A percentile compares a stretch with the other conserved stretches of the same genome.
Evolutionary conservation across 1,284 basidiomycete species (phyloP).

Genomic region (Trametes sp.): DNA sequence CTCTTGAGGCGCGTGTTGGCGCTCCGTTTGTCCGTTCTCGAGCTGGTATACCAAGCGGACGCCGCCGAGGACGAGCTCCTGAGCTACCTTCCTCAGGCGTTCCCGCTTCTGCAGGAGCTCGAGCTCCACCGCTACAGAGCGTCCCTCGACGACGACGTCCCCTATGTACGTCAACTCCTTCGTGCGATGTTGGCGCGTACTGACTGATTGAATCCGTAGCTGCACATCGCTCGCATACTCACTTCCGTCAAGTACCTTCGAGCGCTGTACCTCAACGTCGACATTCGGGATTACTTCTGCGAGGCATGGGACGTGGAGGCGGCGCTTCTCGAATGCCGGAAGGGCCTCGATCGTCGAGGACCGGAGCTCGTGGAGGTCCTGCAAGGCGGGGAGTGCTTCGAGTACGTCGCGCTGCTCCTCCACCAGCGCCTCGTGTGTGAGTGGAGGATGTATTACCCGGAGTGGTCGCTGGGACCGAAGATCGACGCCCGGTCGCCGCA

Average conservation of each 20-base stretch:
- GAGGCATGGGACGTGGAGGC: neutral
- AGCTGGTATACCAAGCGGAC: constrained; percentile 18
- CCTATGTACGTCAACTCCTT: constrained; percentile 13
- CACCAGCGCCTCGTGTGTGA: neutral
- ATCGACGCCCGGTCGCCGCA: too few relatives aligned
- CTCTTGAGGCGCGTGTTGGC: constrained; percentile 4
- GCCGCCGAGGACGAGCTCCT: constrained; percentile 19
- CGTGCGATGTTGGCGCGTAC: neutral
- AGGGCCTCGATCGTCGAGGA: neutral
- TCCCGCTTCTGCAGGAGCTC: constrained; percentile 11
- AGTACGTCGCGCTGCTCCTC: neutral
- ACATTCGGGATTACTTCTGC: neutral
- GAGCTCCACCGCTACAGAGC: constrained; percentile 19
- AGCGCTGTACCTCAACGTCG: constrained; percentile 1
- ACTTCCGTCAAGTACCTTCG: neutral
- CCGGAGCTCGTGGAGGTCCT: neutral
- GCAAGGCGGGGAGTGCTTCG: neutral
- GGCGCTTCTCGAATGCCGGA: too few relatives aligned
- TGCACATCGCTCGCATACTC: neutral
- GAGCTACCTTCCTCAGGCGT: constrained; percentile 6
- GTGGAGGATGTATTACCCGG: neutral
- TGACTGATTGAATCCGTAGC: neutral
- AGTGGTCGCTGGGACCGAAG: neutral
- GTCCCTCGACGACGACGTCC: neutral
- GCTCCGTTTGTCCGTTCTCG: constrained; percentile 10